A percentile compares a stretch with the other conserved stretches of the same genome.
Conservation (phyloP, 441 rosid genomes). For the Biscutella laevigata region DNA sequence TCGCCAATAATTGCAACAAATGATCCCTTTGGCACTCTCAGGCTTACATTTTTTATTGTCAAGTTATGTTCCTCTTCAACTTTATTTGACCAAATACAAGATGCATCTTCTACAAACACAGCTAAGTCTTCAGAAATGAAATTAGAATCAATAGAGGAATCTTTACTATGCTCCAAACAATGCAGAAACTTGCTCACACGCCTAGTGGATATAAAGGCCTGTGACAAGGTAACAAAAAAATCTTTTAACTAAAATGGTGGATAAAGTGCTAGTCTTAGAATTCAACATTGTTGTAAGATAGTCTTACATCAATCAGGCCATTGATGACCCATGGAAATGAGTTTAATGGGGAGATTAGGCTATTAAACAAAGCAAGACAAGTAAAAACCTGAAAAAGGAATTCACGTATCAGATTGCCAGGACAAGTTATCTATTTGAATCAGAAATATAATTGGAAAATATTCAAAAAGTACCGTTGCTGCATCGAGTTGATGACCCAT, state of each 20-base stretch:
- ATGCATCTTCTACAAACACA: constrained; percentile 49
- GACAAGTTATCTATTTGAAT: background rate
- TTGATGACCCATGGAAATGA: constrained; percentile 97
- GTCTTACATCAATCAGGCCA: constrained; percentile 89
- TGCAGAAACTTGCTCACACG: constrained; percentile 72
- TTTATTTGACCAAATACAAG: constrained; percentile 63
- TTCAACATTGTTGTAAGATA: constrained; percentile 11
- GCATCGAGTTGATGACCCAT: constrained; percentile 97
- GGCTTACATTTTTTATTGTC: constrained; percentile 49
- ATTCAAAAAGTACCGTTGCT: constrained; percentile 52
- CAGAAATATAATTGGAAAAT: background rate
- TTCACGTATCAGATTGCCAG: background rate
- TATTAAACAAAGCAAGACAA: constrained; percentile 85
- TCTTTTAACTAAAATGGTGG: constrained; percentile 15
- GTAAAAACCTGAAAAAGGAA: constrained; percentile 68
- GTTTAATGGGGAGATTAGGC: constrained; percentile 84
- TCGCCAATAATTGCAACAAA: constrained; percentile 77
- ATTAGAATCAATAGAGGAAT: constrained; percentile 29
- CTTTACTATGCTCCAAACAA: constrained; percentile 42
- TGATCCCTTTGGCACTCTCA: constrained; percentile 58
- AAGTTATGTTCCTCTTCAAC: constrained; percentile 34
- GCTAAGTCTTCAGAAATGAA: constrained; percentile 37
- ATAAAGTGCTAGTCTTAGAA: constrained; percentile 4
- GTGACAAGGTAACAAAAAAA: constrained; percentile 15
- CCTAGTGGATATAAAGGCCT: constrained; percentile 85